Evolutionary conservation across 2,329 filamentous ascomycete genomes (phyloP).

Genomic region (Hansfordia pulvinata): DNA sequence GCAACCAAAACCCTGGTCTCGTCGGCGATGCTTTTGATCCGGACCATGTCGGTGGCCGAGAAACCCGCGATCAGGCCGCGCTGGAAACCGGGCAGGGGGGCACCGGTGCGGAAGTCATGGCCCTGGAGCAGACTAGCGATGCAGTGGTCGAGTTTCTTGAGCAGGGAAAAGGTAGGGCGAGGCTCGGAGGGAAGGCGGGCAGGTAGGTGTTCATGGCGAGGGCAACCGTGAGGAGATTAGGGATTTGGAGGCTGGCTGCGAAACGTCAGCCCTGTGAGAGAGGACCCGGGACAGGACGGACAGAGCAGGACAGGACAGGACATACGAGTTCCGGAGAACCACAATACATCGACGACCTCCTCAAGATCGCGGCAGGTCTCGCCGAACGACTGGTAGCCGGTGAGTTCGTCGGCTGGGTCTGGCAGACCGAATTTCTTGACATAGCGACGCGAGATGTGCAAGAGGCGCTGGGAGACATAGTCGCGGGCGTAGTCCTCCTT

Average conservation of each 20-base stretch:
- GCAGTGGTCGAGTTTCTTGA: constrained; percentile 71
- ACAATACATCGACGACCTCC: constrained; percentile 63
- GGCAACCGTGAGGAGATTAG: constrained; percentile 69
- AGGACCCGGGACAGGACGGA: neutral
- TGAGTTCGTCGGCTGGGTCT: constrained; percentile 30
- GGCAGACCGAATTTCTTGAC: constrained; percentile 42
- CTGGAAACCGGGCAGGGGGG: constrained; percentile 57
- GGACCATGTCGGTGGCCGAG: constrained; percentile 73
- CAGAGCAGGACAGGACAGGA: constrained; percentile 7
- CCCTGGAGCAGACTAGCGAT: constrained; percentile 66
- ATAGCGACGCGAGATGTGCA: constrained; percentile 41
- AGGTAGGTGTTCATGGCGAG: constrained; percentile 61
- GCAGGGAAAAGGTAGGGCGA: constrained; percentile 51
- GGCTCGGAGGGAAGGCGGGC: constrained; percentile 54
- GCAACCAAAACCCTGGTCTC: constrained; percentile 59
- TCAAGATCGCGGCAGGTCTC: constrained; percentile 66
- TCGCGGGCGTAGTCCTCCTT: constrained; percentile 47
- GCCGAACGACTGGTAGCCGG: constrained; percentile 45
- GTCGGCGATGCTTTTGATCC: constrained; percentile 71
- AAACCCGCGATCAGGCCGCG: constrained; percentile 48
- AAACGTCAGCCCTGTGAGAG: constrained; percentile 1
- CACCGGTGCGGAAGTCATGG: constrained; percentile 49
- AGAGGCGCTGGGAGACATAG: constrained; percentile 39
- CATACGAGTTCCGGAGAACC: constrained; percentile 79
- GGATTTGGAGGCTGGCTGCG: constrained; percentile 64